Base-by-base conservation (phyloP, 352 stramenopile species). In the Phytophthora nicotianae region DNA sequence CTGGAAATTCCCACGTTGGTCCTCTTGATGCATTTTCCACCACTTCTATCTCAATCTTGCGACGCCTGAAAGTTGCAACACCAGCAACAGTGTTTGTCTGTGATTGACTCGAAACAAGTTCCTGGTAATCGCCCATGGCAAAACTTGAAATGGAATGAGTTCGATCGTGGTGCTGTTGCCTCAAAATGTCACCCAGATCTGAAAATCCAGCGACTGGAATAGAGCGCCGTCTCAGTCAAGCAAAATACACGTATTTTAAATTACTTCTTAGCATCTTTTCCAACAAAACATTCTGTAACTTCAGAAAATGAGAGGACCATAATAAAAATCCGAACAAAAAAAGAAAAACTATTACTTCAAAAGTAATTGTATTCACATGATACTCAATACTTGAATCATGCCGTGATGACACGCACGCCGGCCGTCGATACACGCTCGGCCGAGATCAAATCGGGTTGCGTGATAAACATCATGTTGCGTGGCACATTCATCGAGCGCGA, bases 401-500 rank as follows among this genome's bases (percentile, higher is more conserved):
- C 56, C 14, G 57, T 65, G 17, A 65, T 58, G 10, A 95, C 83
- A 17, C 87, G 79, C 32, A 95, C 80, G 5, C 87, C 87, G 8
- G 75, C 68, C 2, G 79, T 75, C 16, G 77, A 79, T 2, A 97
- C 79, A 20, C 88, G 87, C 62, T 96, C 81, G 5, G 58, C 65
- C 14, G 56, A 75, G 9, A 55, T 21, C 10, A 82, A 72, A 56
- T 90, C 81, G 0, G 88, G 87, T 60, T 91, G 90, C n/a, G 69
- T 81, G 65, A 97, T 96, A 70, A 97, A 97, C 83, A 97, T 96
- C 72, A 91, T 88, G 63, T 95, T 95, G 38, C 74, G 81, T 2
- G 79, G 79, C 8, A 97, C 79, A 5, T 72, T 68, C 46, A 97
- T 74, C 40, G 83, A 72, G 29, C 75, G 54, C 2, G 63, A 77